A percentile compares a stretch with the other conserved stretches of the same genome.
Evolutionary conservation across 495 filamentous ascomycete species (phyloP).

Genomic region (Amniculicola lignicola): DNA sequence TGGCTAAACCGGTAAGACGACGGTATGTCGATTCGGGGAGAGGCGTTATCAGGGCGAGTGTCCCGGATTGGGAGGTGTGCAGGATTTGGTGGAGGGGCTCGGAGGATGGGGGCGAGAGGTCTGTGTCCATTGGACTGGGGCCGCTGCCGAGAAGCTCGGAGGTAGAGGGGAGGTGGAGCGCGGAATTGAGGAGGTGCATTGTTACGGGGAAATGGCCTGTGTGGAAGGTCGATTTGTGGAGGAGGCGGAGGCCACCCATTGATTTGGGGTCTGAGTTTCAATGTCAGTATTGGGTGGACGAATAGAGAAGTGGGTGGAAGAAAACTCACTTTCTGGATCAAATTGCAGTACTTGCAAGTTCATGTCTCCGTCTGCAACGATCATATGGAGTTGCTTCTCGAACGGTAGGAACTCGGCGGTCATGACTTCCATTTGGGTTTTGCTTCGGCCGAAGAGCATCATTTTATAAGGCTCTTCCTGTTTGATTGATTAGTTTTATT

Average conservation of each 20-base stretch:
- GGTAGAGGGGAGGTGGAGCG: slow-evolving; percentile 43
- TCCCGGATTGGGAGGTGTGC: slow-evolving; percentile 67
- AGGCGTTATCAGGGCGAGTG: slow-evolving; percentile 70
- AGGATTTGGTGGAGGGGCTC: slow-evolving; percentile 61
- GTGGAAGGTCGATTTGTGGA: slow-evolving; percentile 84
- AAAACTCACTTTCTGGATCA: slow-evolving; percentile 73
- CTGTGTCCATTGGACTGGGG: slow-evolving; percentile 43
- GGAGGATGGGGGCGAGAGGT: background rate
- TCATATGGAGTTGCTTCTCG: slow-evolving; percentile 74
- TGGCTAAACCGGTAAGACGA: slow-evolving; percentile 74
- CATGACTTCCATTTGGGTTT: slow-evolving; percentile 69
- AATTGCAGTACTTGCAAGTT: slow-evolving; percentile 88
- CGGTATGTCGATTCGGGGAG: slow-evolving; percentile 79
- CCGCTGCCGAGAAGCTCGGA: slow-evolving; percentile 42
- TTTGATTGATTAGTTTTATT: slow-evolving; percentile 1
- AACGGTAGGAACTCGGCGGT: slow-evolving; percentile 86
- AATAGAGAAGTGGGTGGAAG: background rate
- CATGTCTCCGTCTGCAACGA: slow-evolving; percentile 79
- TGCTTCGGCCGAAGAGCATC: slow-evolving; percentile 85
- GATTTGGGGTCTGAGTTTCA: slow-evolving; percentile 76
- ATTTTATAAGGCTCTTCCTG: slow-evolving; percentile 91
- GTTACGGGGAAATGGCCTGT: slow-evolving; percentile 71
- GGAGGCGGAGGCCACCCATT: slow-evolving; percentile 78
- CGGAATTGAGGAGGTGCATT: slow-evolving; percentile 71
- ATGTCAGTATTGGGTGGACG: slow-evolving; percentile 13